phyloP scores from a whole-genome alignment of 768 basidiomycete genomes.

The Suillus weaverae region DNA sequence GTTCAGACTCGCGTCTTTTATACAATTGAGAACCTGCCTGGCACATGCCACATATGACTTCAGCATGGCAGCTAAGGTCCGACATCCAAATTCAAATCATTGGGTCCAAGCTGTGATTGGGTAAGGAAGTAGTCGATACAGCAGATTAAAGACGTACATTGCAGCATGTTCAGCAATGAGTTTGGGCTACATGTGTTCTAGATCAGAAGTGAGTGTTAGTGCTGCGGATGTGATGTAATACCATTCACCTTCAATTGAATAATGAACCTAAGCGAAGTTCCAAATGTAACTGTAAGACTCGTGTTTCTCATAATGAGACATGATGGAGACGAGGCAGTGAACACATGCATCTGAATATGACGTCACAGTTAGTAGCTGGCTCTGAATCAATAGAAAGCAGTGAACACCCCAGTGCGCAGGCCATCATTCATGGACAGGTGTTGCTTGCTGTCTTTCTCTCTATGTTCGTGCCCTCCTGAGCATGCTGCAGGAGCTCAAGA shows the following conservation, averaged over 20 bases:
- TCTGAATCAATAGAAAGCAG: too few species aligned
- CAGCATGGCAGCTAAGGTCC: too few species aligned
- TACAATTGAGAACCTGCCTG: too few species aligned
- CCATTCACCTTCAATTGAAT: neutral
- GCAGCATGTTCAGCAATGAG: neutral
- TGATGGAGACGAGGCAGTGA: neutral
- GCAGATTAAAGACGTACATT: neutral
- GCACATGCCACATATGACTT: too few species aligned
- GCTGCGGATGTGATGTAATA: neutral
- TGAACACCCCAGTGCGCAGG: too few species aligned
- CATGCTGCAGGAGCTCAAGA: constrained; percentile 8
- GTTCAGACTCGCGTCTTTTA: neutral
- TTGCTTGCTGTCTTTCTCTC: constrained; percentile 21
- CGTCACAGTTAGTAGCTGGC: too few species aligned
- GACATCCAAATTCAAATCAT: too few species aligned
- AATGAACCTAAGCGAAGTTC: neutral
- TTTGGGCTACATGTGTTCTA: neutral
- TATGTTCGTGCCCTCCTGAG: constrained; percentile 28
- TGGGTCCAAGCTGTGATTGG: too few species aligned
- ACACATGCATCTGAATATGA: too few species aligned
- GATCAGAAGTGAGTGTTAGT: neutral
- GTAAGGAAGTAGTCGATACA: neutral
- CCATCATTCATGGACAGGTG: constrained; percentile 14
- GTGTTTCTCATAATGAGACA: neutral
- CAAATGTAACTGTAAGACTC: too few species aligned